phyloP scores from a whole-genome alignment of 1,284 basidiomycete genomes.

The Leucoagaricus sp. region DNA sequence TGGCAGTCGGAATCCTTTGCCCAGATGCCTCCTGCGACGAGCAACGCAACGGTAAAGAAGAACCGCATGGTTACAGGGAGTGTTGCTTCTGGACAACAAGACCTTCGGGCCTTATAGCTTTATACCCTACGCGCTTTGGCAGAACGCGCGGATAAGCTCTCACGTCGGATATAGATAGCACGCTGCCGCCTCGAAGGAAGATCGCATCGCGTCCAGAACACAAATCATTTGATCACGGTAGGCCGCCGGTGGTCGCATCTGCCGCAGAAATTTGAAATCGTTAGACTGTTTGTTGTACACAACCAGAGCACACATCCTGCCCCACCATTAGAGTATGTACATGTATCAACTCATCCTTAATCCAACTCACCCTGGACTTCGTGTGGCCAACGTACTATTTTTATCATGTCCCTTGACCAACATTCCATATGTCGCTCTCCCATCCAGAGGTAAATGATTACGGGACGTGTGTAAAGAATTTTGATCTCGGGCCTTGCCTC shows the following conservation, averaged over 20 bases:
- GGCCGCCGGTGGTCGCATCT: neutral
- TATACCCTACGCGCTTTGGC: neutral
- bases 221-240: neutral
- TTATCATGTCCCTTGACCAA: neutral
- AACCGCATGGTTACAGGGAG: neutral
- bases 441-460: neutral
- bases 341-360: neutral
- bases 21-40: conserved; percentile 1
- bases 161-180: conserved; percentile 11
- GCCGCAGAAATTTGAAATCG: too few species aligned
- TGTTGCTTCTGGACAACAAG: neutral
- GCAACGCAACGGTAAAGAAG: conserved; percentile 1
- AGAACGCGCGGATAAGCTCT: neutral
- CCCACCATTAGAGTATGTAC: too few species aligned
- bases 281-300: too few species aligned
- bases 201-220: neutral
- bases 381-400: neutral
- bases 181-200: neutral
- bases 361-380: conserved; percentile 1
- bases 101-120: neutral
- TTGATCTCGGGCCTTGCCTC: neutral
- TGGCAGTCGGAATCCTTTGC: neutral
- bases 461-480: neutral
- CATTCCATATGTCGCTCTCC: conserved; percentile 1
- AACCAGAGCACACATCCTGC: too few species aligned